These are phyloP conservation scores for Podospora anserina DNA, from an alignment of 495 filamentous ascomycete genomes.

Conservation along the genomic window DNA sequence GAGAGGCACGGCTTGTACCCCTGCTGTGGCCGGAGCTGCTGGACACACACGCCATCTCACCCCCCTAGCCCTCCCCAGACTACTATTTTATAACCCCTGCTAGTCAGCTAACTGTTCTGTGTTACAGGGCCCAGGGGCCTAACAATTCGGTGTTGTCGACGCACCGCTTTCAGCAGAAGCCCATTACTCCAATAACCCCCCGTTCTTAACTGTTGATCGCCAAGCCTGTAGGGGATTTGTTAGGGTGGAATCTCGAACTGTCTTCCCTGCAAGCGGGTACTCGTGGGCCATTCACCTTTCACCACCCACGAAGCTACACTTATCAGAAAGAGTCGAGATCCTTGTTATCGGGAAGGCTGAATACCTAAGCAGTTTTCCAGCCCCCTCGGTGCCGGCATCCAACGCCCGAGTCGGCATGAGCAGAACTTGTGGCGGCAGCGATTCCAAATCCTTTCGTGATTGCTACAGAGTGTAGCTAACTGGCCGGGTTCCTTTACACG, in stretches of 20 bases:
- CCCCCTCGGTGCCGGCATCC: background rate
- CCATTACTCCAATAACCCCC: background rate
- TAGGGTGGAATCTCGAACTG: conserved; percentile 2
- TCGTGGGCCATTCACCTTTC: background rate
- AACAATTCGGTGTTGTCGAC: conserved; percentile 2
- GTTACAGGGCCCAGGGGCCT: background rate
- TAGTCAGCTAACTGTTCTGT: background rate
- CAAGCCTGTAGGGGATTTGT: conserved; percentile 5
- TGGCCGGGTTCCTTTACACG: background rate
- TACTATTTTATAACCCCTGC: background rate
- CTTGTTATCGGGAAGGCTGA: conserved; percentile 6
- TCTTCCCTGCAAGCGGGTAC: background rate
- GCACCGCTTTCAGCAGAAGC: conserved; percentile 7
- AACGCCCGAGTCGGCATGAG: background rate
- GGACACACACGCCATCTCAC: background rate
- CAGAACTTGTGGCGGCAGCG: background rate
- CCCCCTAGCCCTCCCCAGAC: background rate
- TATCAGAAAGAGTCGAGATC: background rate
- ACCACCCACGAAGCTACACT: background rate
- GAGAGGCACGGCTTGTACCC: background rate
- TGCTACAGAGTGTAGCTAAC: background rate
- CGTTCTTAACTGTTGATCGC: conserved; percentile 3
- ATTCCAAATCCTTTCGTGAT: background rate
- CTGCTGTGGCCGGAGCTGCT: background rate
- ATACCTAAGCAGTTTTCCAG: background rate